These are phyloP conservation scores for Ampelomyces quisqualis DNA, from an alignment of 2,329 filamentous ascomycete genomes.

Conservation along the genomic window DNA sequence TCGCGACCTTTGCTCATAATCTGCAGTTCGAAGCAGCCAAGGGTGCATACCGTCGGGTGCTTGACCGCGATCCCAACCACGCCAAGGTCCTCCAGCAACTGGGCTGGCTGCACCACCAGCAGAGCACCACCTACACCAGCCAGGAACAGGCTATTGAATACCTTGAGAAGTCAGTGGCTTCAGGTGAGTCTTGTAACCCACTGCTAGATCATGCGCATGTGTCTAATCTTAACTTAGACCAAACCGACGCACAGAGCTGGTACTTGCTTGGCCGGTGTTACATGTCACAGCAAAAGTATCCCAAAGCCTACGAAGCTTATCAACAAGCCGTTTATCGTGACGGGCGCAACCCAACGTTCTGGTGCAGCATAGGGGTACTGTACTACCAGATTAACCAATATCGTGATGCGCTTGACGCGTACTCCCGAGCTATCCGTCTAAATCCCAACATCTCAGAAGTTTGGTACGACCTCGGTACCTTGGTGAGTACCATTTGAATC, in stretches of 20 bases:
- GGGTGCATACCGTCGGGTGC: constrained; percentile 84
- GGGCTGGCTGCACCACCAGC: constrained; percentile 96
- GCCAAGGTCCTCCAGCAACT: constrained; percentile 98
- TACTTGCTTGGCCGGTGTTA: constrained; percentile 96
- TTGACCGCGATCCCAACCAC: constrained; percentile 92
- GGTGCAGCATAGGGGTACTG: constrained; percentile 97
- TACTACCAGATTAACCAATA: constrained; percentile 99
- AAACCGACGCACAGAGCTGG: constrained; percentile 96
- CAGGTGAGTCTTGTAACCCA: constrained; percentile 61
- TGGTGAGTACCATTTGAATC: constrained; percentile 65
- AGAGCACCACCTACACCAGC: constrained; percentile 85
- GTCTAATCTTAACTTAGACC: constrained; percentile 59
- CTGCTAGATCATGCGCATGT: constrained; percentile 10
- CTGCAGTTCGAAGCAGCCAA: constrained; percentile 90
- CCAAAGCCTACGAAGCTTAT: constrained; percentile 97
- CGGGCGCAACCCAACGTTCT: constrained; percentile 96
- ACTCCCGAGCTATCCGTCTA: constrained; percentile 91
- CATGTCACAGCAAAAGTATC: constrained; percentile 99
- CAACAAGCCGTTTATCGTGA: constrained; percentile 98
- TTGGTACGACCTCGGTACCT: constrained; percentile 95
- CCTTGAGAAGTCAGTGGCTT: constrained; percentile 90
- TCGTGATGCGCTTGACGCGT: constrained; percentile 93
- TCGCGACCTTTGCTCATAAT: constrained; percentile 23
- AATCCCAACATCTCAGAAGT: constrained; percentile 99
- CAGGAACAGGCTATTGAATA: constrained; percentile 98